Evolutionary conservation across 371 early-diverging fungal species (phyloP), one percentile per base, ranked within the genome.

Genomic region (Syncephalis fuscata): DNA sequence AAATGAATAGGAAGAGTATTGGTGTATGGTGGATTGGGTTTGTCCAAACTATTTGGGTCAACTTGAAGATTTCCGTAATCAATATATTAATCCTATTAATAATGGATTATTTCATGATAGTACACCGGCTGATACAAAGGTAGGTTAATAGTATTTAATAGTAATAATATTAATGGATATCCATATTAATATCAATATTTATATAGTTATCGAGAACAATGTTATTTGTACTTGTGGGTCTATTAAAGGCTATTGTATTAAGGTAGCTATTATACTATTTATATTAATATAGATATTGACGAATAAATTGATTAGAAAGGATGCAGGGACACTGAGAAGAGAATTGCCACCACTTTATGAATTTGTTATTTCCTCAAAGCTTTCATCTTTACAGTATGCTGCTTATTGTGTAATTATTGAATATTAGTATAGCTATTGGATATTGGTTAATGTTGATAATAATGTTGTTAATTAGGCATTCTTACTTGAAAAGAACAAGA

Each of bases 21-120:
- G 71, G 67, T 67, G 66, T 45, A 81, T 85, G 80, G 65, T 88
- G 11, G 65, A 84, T 45, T 85, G 84, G 56, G 68, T 76, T 25
- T 68, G 60, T 0, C 79, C 83, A 0, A 67, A 65, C 3, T 73
- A 67, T 26, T 56, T 88, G 14, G 82, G 85, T 19, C 51, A 56
- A 3, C 32, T 68, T 4, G 46, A 50, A 0, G 58, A 62, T 1
- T 88, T 86, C 51, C 67, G 71, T 22, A 55, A 64, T n/a, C 51
- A 53, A 11, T 90, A 76, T 52, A 61, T 59, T 15, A 61, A 63
- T n/a, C 80, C 79, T 7, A 86, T 90, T 48, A 65, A 68, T 2
- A 65, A 68, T 19, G 79, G 79, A 0, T 50, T 78, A 5, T 82
- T 67, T 58, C 51, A 57, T 0, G 83, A 90, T 48, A 74, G 79